These are phyloP conservation scores for Melaleuca alternifolia DNA, from an alignment of 345 rosid species.

Conservation along the genomic window DNA sequence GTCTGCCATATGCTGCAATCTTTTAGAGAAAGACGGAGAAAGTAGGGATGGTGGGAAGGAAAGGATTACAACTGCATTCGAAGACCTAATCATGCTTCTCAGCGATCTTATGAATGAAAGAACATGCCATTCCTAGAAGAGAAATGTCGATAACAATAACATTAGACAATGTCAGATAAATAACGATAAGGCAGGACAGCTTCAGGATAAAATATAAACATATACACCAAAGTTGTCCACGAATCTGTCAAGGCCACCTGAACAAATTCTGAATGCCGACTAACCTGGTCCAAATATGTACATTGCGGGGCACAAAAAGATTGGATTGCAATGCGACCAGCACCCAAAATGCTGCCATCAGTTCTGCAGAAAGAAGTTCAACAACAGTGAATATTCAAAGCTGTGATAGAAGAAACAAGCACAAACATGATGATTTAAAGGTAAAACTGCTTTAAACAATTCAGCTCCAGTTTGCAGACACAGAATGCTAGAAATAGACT, in stretches of 20 bases:
- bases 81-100: slow-evolving; percentile 61
- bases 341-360: slow-evolving; percentile 31
- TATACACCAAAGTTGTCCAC: not conserved
- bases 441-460: not conserved
- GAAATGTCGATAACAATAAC: not conserved
- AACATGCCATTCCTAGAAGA: slow-evolving; percentile 71
- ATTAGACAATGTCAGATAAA: not conserved
- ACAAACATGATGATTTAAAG: not conserved
- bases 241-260: not conserved
- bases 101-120: slow-evolving; percentile 72
- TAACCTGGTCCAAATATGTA: slow-evolving; percentile 54
- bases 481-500: not conserved
- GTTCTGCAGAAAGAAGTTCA: not conserved
- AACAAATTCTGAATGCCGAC: not conserved
- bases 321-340: slow-evolving; percentile 78
- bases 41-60: slow-evolving; percentile 72
- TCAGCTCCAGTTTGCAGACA: not conserved
- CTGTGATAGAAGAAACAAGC: not conserved
- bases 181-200: not conserved
- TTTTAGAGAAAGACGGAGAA: slow-evolving; percentile 51
- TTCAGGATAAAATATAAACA: not conserved
- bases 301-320: slow-evolving; percentile 88
- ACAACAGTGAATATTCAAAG: not conserved
- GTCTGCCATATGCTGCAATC: slow-evolving; percentile 91
- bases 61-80: slow-evolving; percentile 73